A percentile compares a stretch with the other conserved stretches of the same genome.
Evolutionary conservation across 768 basidiomycete genomes (phyloP).

Genomic region (Rhizopogon vinicolor): DNA sequence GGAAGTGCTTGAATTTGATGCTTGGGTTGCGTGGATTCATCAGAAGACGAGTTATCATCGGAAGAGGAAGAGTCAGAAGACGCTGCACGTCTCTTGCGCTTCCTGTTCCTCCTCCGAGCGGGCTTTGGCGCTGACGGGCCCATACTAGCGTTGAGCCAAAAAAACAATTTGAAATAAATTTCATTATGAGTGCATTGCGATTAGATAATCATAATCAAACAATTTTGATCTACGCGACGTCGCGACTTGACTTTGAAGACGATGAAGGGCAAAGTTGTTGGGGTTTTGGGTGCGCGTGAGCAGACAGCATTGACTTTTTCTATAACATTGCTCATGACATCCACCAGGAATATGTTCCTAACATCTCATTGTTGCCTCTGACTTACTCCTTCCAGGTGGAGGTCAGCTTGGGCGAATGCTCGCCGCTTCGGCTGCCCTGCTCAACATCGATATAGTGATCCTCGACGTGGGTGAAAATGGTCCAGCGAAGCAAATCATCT

Average conservation of each 20-base stretch:
- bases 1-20: conserved; percentile 1
- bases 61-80: conserved; percentile 41
- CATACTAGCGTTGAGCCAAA: conserved; percentile 8
- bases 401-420: conserved; percentile 99
- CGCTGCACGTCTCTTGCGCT: conserved; percentile 48
- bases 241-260: not conserved
- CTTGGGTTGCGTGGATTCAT: conserved; percentile 3
- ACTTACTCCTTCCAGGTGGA: conserved; percentile 57
- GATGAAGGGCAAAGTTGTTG: conserved; percentile 24
- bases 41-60: conserved; percentile 22
- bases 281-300: conserved; percentile 28
- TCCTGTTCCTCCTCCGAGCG: conserved; percentile 44
- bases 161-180: not conserved
- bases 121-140: conserved; percentile 26
- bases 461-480: conserved; percentile 77
- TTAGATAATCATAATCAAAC: not conserved
- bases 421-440: conserved; percentile 79
- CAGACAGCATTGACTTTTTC: not conserved
- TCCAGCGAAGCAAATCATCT: conserved; percentile 87
- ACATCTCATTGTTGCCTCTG: not conserved
- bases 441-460: conserved; percentile 79
- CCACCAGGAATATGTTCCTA: conserved; percentile 6
- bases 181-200: not conserved
- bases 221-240: not conserved
- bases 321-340: conserved; percentile 7